A percentile compares a stretch with the other conserved stretches of the same genome.
phyloP scores from a whole-genome alignment of 805 yeast species.

The Metschnikowia gruessii region DNA sequence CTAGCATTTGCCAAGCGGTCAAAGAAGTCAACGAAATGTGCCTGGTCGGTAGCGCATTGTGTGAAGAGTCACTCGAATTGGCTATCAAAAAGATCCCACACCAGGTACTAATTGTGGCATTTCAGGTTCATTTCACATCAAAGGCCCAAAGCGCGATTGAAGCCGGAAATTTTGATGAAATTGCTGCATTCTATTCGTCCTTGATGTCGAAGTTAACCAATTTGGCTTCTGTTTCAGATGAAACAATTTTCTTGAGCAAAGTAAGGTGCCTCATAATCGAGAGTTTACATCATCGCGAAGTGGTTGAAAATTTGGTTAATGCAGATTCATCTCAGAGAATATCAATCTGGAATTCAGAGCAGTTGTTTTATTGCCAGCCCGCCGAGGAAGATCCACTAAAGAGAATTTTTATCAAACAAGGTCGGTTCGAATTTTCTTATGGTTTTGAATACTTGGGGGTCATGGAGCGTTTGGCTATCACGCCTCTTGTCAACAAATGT shows the following conservation, averaged over 20 bases:
- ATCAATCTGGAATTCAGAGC: conserved; percentile 51
- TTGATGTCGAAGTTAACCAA: conserved; percentile 30
- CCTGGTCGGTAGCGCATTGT: neutral
- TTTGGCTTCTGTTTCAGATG: conserved; percentile 16
- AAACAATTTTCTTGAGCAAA: conserved; percentile 37
- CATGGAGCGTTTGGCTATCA: conserved; percentile 68
- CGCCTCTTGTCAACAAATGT: conserved; percentile 65
- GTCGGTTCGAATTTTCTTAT: conserved; percentile 51
- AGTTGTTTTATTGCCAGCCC: conserved; percentile 43
- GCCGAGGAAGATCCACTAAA: conserved; percentile 24
- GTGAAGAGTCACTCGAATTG: conserved; percentile 6
- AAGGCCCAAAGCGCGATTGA: conserved; percentile 32
- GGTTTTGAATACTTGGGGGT: conserved; percentile 84
- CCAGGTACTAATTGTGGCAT: conserved; percentile 54
- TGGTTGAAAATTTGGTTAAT: conserved; percentile 23
- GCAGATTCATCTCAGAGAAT: conserved; percentile 10
- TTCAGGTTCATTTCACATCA: conserved; percentile 58
- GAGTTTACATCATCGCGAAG: conserved; percentile 54
- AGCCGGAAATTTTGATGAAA: neutral
- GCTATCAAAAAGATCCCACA: conserved; percentile 46
- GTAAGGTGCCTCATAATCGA: conserved; percentile 67
- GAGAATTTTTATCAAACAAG: conserved; percentile 49
- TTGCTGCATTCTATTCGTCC: neutral
- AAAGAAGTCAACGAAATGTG: conserved; percentile 4
- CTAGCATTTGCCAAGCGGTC: conserved; percentile 30